Evolutionary conservation across 441 rosid species (phyloP).

Genomic region (Manihot esculenta): DNA sequence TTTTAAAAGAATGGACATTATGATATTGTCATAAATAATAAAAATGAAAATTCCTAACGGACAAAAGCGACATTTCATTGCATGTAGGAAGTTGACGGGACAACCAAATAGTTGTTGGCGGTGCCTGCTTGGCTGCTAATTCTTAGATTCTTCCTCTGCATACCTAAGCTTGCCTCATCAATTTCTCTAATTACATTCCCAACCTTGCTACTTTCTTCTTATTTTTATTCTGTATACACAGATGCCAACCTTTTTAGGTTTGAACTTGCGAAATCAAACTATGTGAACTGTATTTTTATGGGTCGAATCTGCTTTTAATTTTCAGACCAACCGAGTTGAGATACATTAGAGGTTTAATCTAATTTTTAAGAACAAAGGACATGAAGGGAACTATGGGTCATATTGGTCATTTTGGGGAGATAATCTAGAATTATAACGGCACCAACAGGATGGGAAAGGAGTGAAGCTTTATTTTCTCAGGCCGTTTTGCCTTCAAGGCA

Average conservation of each 20-base stretch:
- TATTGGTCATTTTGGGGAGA: slow-evolving; percentile 16
- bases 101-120: slow-evolving; percentile 50
- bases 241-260: background rate
- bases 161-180: background rate
- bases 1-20: background rate
- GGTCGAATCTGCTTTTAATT: background rate
- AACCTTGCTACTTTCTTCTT: background rate
- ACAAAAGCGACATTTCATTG: slow-evolving; percentile 33
- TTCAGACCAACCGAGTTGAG: background rate
- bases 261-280: slow-evolving; percentile 9
- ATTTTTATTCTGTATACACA: background rate
- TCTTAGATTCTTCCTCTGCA: slow-evolving; percentile 12
- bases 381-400: too few species aligned
- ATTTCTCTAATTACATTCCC: slow-evolving; percentile 7
- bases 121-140: slow-evolving; percentile 12
- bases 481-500: too few species aligned
- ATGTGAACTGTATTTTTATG: background rate
- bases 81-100: slow-evolving; percentile 40
- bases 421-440: slow-evolving; percentile 1
- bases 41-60: slow-evolving; percentile 23
- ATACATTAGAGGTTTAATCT: background rate
- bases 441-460: slow-evolving; percentile 11
- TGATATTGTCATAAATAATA: background rate
- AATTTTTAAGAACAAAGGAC: background rate
- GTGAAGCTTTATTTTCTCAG: too few species aligned